These are phyloP conservation scores for Colletotrichum somersetense DNA, from an alignment of 2,329 filamentous ascomycete genomes.

Conservation along the genomic window DNA sequence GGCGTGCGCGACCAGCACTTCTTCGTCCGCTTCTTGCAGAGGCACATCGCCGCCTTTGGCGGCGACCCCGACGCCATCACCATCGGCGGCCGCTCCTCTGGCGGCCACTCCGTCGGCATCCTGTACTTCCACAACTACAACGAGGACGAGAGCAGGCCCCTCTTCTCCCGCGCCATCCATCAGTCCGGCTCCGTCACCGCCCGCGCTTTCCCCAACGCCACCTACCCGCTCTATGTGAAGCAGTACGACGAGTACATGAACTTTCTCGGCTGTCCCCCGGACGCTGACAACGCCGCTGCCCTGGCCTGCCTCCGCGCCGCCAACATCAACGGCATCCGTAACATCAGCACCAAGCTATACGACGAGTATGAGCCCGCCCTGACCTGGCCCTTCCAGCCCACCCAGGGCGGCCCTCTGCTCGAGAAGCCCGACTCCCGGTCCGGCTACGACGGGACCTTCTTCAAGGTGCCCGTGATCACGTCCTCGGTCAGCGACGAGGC, in stretches of 20 bases:
- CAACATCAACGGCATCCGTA: slow-evolving; percentile 66
- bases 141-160: slow-evolving; percentile 67
- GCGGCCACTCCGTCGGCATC: slow-evolving; percentile 71
- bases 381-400: slow-evolving; percentile 66
- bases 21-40: slow-evolving; percentile 72
- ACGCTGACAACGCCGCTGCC: slow-evolving; percentile 62
- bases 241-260: slow-evolving; percentile 66
- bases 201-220: slow-evolving; percentile 46
- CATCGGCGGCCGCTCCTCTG: slow-evolving; percentile 73
- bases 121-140: slow-evolving; percentile 74
- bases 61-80: slow-evolving; percentile 75
- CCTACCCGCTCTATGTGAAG: slow-evolving; percentile 60
- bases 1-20: slow-evolving; percentile 72
- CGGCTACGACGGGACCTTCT: slow-evolving; percentile 54
- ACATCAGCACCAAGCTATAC: slow-evolving; percentile 68
- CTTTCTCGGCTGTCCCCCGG: slow-evolving; percentile 65
- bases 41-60: slow-evolving; percentile 74
- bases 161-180: slow-evolving; percentile 78
- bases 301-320: slow-evolving; percentile 66
- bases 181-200: slow-evolving; percentile 65
- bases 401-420: slow-evolving; percentile 58
- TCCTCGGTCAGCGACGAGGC: slow-evolving; percentile 54
- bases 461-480: slow-evolving; percentile 53
- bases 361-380: slow-evolving; percentile 69
- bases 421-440: slow-evolving; percentile 60